phyloP scores from a whole-genome alignment of 2,329 filamentous ascomycete genomes.

The Tricladium varicosporioides region DNA sequence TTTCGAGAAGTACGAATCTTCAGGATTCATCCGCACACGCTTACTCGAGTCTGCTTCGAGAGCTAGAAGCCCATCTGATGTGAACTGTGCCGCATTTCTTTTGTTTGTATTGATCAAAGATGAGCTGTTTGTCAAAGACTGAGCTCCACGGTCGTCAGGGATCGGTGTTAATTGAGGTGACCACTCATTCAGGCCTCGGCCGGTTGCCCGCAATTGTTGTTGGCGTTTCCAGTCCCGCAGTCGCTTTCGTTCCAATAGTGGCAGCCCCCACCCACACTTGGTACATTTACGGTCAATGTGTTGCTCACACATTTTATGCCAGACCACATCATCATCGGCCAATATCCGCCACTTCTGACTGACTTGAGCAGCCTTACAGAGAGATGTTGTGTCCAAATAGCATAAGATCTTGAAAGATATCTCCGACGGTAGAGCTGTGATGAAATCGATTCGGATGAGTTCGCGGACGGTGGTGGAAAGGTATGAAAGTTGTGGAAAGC shows the following conservation, averaged over 20 bases:
- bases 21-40: slow-evolving; percentile 23
- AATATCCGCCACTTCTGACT: slow-evolving; percentile 83
- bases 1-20: slow-evolving; percentile 33
- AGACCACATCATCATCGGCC: slow-evolving; percentile 96
- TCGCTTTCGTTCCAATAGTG: slow-evolving; percentile 83
- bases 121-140: slow-evolving; percentile 6
- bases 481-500: slow-evolving; percentile 93
- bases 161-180: slow-evolving; percentile 49
- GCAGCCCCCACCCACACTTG: slow-evolving; percentile 94
- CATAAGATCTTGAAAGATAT: slow-evolving; percentile 91
- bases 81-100: slow-evolving; percentile 24
- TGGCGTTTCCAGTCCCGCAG: slow-evolving; percentile 76
- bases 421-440: slow-evolving; percentile 83
- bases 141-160: slow-evolving; percentile 34
- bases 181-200: slow-evolving; percentile 53
- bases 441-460: slow-evolving; percentile 95
- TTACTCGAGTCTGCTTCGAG: slow-evolving; percentile 22
- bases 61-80: slow-evolving; percentile 11
- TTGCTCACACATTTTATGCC: slow-evolving; percentile 98
- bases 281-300: slow-evolving; percentile 92
- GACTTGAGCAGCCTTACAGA: slow-evolving; percentile 95
- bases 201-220: slow-evolving; percentile 68
- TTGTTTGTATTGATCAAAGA: slow-evolving; percentile 23
- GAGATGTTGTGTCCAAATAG: slow-evolving; percentile 86
- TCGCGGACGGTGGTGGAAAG: slow-evolving; percentile 89